Evolutionary conservation across 2,329 filamentous ascomycete genomes (phyloP), one percentile per base, ranked within the genome.

Genomic region (Fusarium euwallaceae): DNA sequence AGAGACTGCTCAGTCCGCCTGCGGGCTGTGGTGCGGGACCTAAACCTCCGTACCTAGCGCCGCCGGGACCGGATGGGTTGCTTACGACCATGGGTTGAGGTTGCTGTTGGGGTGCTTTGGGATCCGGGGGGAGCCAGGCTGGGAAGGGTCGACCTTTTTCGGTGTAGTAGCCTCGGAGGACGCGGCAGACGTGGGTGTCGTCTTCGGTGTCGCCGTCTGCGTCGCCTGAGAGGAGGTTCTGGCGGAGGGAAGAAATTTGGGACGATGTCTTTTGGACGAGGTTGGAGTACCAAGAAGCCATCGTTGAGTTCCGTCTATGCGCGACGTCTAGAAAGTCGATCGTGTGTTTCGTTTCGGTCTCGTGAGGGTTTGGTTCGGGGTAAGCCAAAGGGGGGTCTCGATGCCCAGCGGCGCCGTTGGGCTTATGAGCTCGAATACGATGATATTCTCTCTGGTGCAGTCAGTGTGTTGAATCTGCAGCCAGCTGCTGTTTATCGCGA

Each of bases 151-250:
- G 92, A 76, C 93, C 94, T 81, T 97, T 97, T 83, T 98, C 95
- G 61, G 88, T 90, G 87, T 99, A 98, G 88, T 98, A 98, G 78
- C 92, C 93, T 79, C 97, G 93, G 29, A 99, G 91, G 39, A 97
- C 95, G 79, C 97, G 94, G 84, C 94, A 97, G 80, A 98, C 93
- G 86, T 98, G 95, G 4, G 95, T 97, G 85, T 97, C 95, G 85
- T 98, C 95, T 84, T 97, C 90, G 72, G 91, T 92, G 80, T 93
- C 92, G 83, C 92, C 92, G 82, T 93, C 92, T 77, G 88, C 86
- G 75, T 93, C 91, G 81, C 87, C 86, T 75, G 88, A 85, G 64
- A 94, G 90, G 73, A 95, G 91, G 71, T 94, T 91, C 71, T 92
- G 92, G 78, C 90, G 89, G 64, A 92, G 88, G 77, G 90, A 89